Base-by-base conservation (phyloP, 768 basidiomycete genomes). In the Lyophyllum semitale region DNA sequence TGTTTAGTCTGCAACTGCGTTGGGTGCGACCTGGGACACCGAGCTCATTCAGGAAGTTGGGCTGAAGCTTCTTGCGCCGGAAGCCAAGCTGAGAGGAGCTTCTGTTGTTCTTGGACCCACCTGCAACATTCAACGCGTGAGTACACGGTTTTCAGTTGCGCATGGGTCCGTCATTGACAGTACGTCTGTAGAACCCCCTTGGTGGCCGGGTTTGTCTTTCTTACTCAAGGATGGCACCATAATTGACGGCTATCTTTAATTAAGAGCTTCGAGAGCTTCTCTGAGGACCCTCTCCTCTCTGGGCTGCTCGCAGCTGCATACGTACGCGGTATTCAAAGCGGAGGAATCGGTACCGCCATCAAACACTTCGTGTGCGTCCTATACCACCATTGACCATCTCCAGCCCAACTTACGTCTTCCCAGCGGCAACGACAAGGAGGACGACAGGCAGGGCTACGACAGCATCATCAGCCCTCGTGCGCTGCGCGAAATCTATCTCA, bases 341-440 rank as follows among this genome's bases (percentile, higher is more conserved):
- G 82, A n/a, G 90, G 91, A 1, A 84, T 94, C 42, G 88, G 86
- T 18, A 79, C 84, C 5, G 79, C 87, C 3, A 87, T 93, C 74
- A 93, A 93, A 66, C 92, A 93, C 66, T 93, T 89, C 58, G 84
- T 87, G 86, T 87, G 68, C n/a, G 76, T 62, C 18, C 26, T 11
- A 15, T 13, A 8, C 6, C 7, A 57, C 46, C 20, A 9, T 15
- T 7, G 20, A 26, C 23, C 26, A 4, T 15, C 25, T 25, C 17
- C 42, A 15, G 33, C 37, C 12, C 20, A 25, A 26, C 3, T 35
- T 54, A 59, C n/a, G 37, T 53, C 18, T 37, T 53, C 29, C 32
- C 40, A 86, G 85, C 18, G 84, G 81, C 22, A 93, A 93, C 63
- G 91, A 93, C 73, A 91, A 91, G 68, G 90, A 93, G 66, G 80